Percentiles rank a stretch among this genome's conserved stretches.
Evolutionary conservation across 305 asterid genomes (phyloP).

Genomic region (Fraxinus ornus): DNA sequence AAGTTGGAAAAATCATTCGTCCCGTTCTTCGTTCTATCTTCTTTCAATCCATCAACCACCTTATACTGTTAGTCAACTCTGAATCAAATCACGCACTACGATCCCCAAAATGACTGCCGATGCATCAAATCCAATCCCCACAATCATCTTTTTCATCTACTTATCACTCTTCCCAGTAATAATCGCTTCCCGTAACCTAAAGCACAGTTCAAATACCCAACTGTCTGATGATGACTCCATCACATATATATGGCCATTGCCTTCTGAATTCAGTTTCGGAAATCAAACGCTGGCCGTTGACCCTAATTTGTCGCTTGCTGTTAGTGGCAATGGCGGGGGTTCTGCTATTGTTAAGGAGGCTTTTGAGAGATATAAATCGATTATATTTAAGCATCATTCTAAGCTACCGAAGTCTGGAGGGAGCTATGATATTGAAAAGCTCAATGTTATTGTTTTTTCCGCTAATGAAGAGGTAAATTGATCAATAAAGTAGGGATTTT

Average conservation of each 20-base stretch:
- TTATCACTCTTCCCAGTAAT: slow-evolving; percentile 13
- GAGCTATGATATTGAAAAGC: slow-evolving; percentile 49
- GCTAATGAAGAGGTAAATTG: slow-evolving; percentile 59
- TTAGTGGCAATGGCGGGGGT: slow-evolving; percentile 50
- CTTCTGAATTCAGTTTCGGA: slow-evolving; percentile 67
- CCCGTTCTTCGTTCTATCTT: background rate
- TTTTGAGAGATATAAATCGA: slow-evolving; percentile 60
- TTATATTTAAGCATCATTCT: slow-evolving; percentile 52
- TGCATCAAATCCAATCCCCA: background rate
- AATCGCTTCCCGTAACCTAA: slow-evolving; percentile 42
- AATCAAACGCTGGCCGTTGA: slow-evolving; percentile 72
- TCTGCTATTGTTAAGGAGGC: slow-evolving; percentile 58
- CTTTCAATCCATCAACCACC: background rate
- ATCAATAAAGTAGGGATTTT: background rate
- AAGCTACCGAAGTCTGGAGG: slow-evolving; percentile 28
- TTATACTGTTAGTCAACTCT: background rate
- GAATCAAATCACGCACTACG: background rate
- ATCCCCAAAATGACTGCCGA: background rate
- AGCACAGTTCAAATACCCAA: slow-evolving; percentile 25
- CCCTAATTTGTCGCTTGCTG: slow-evolving; percentile 56
- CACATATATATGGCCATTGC: slow-evolving; percentile 78
- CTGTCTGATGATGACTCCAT: slow-evolving; percentile 41
- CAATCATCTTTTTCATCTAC: background rate
- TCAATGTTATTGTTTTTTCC: slow-evolving; percentile 55
- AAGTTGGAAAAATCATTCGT: background rate